Percentiles rank a stretch among this genome's conserved stretches.
phyloP scores from a whole-genome alignment of 1,284 basidiomycete species.

The Leccinum ponderosum region DNA sequence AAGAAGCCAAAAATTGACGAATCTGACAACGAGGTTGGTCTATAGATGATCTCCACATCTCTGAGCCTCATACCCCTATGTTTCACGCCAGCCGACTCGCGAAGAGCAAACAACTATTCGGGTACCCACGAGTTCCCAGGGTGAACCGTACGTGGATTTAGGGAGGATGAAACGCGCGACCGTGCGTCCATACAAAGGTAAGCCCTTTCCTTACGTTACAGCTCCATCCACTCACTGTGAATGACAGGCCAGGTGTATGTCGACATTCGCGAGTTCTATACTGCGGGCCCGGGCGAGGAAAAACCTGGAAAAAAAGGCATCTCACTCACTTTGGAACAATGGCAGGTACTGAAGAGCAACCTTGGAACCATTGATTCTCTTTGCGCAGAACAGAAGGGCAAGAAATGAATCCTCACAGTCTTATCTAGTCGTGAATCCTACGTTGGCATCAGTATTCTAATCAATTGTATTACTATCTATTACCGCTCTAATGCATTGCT shows the following conservation, averaged over 20 bases:
- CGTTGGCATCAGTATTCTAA: neutral
- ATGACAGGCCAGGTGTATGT: constrained; percentile 50
- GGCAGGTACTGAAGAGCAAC: constrained; percentile 55
- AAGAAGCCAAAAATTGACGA: constrained; percentile 33
- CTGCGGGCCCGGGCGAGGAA: constrained; percentile 48
- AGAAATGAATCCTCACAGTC: constrained; percentile 21
- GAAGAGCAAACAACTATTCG: constrained; percentile 6
- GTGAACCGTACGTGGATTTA: constrained; percentile 64
- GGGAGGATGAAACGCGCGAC: constrained; percentile 73
- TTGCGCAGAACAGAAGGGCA: constrained; percentile 44
- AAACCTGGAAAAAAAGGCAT: constrained; percentile 87
- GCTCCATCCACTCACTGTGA: neutral
- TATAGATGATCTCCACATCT: neutral
- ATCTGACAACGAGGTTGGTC: constrained; percentile 12
- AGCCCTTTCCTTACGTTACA: neutral
- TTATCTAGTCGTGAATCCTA: neutral
- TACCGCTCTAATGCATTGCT: constrained; percentile 1
- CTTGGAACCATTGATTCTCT: constrained; percentile 50
- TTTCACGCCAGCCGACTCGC: constrained; percentile 10
- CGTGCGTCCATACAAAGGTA: constrained; percentile 71
- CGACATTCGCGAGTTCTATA: constrained; percentile 81
- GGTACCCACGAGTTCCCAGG: constrained; percentile 41
- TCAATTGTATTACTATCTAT: constrained; percentile 6
- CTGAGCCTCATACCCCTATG: constrained; percentile 19
- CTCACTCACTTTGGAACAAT: constrained; percentile 70